Evolutionary conservation across 139 green algal genomes (phyloP).

Genomic region (Eudorina sp.): DNA sequence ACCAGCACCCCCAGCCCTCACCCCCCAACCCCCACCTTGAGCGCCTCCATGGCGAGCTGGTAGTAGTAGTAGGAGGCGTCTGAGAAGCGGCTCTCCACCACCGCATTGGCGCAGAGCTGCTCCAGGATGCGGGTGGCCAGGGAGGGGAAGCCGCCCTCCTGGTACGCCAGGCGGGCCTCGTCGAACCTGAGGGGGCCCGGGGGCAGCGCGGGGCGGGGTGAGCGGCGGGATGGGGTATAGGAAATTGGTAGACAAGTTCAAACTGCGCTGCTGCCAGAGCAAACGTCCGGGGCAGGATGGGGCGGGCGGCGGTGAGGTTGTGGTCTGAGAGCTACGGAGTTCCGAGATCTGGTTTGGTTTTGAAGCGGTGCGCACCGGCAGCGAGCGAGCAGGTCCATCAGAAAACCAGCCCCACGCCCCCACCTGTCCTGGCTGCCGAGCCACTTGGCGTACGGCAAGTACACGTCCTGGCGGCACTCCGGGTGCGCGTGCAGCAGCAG

Average conservation of each 20-base stretch:
- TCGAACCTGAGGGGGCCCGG: slow-evolving; percentile 46
- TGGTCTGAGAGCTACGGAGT: no score
- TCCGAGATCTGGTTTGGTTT: no score
- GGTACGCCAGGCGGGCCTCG: slow-evolving; percentile 60
- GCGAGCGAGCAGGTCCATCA: no score
- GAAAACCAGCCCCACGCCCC: not conserved
- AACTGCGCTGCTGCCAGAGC: no score
- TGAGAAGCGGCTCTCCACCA: slow-evolving; percentile 70
- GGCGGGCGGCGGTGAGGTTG: no score
- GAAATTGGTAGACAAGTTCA: no score
- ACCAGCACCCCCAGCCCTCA: no score
- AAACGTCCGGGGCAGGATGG: no score
- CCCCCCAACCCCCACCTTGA: slow-evolving; percentile 45
- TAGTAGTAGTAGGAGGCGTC: slow-evolving; percentile 79
- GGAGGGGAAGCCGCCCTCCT: slow-evolving; percentile 64
- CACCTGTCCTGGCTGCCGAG: slow-evolving; percentile 67
- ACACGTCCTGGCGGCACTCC: slow-evolving; percentile 63
- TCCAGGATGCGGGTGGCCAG: slow-evolving; percentile 72
- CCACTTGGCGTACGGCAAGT: slow-evolving; percentile 77
- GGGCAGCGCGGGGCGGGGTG: not conserved
- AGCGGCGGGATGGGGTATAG: no score
- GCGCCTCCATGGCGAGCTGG: slow-evolving; percentile 75
- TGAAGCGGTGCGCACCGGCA: no score
- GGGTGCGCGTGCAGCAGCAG: slow-evolving; percentile 71
- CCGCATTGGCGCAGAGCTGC: slow-evolving; percentile 75